A percentile compares a stretch with the other conserved stretches of the same genome.
Evolutionary conservation across 2,329 filamentous ascomycete genomes (phyloP).

Genomic region (Ustulina deusta): DNA sequence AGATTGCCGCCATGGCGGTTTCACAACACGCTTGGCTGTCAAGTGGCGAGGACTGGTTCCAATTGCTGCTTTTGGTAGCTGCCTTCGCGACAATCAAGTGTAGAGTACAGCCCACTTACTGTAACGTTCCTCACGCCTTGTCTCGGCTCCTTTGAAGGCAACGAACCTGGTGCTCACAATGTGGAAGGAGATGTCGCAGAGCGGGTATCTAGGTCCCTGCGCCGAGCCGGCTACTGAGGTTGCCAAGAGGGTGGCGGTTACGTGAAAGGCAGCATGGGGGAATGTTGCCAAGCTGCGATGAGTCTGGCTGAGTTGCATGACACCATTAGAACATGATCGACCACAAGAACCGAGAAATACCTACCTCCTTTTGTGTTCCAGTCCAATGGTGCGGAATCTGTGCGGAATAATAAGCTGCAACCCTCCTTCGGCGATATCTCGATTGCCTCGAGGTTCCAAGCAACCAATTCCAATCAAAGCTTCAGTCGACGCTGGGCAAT

Average conservation of each 20-base stretch:
- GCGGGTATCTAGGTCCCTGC: neutral
- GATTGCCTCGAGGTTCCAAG: conserved; percentile 17
- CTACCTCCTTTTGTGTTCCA: conserved; percentile 18
- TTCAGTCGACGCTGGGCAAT: conserved; percentile 19
- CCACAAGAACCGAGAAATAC: conserved; percentile 20
- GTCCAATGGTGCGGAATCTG: conserved; percentile 9
- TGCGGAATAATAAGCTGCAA: conserved; percentile 10
- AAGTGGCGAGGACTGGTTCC: conserved; percentile 2
- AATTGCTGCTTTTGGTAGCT: conserved; percentile 15
- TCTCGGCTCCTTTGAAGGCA: conserved; percentile 31
- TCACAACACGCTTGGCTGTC: conserved; percentile 25
- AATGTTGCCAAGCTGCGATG: conserved; percentile 37
- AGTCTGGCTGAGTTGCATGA: conserved; percentile 31
- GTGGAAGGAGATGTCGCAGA: conserved; percentile 21
- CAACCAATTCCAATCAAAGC: conserved; percentile 1
- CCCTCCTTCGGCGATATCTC: conserved; percentile 31
- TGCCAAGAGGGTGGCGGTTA: conserved; percentile 38
- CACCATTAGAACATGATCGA: conserved; percentile 29
- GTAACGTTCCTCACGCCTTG: conserved; percentile 35
- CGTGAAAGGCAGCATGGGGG: conserved; percentile 32
- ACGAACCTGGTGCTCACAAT: conserved; percentile 17
- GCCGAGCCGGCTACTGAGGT: conserved; percentile 36
- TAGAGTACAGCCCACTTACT: conserved; percentile 13
- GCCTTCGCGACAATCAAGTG: conserved; percentile 11
- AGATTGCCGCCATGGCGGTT: conserved; percentile 22